Conservation (phyloP, 2,329 filamentous ascomycete genomes). For the Fusarium verticillioides region DNA sequence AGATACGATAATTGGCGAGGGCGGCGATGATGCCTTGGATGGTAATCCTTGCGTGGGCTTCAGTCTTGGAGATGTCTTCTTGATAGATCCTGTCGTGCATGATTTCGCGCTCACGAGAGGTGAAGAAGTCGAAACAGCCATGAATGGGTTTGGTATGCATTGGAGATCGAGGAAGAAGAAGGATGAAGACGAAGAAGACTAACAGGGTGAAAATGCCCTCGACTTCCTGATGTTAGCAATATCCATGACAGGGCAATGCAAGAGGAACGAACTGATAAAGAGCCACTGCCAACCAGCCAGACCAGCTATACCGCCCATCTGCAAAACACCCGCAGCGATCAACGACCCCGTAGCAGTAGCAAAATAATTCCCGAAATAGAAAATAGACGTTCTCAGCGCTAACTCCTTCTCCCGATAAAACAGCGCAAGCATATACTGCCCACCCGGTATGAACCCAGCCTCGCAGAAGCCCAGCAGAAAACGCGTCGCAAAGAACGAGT, state of each 20-base stretch:
- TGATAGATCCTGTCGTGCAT: slow-evolving; percentile 26
- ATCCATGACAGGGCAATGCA: fast-evolving
- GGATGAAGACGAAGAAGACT: slow-evolving; percentile 26
- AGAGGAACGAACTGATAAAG: slow-evolving; percentile 8
- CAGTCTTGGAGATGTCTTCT: slow-evolving; percentile 38
- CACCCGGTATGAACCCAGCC: slow-evolving; percentile 30
- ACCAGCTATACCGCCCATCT: slow-evolving; percentile 32
- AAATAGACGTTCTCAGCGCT: slow-evolving; percentile 22
- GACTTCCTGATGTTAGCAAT: background rate
- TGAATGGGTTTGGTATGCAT: slow-evolving; percentile 27
- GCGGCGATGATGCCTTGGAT: slow-evolving; percentile 1
- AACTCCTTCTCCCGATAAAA: slow-evolving; percentile 30
- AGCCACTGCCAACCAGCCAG: slow-evolving; percentile 38
- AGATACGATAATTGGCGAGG: slow-evolving; percentile 26
- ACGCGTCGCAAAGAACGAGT: slow-evolving; percentile 29
- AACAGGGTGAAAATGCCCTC: slow-evolving; percentile 36
- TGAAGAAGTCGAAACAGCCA: slow-evolving; percentile 33
- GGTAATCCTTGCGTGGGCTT: slow-evolving; percentile 18
- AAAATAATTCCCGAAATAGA: slow-evolving; percentile 40
- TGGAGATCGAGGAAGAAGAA: slow-evolving; percentile 32
- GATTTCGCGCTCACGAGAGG: slow-evolving; percentile 25
- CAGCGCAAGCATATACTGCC: slow-evolving; percentile 29
- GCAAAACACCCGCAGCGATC: slow-evolving; percentile 30
- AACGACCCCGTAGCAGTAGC: slow-evolving; percentile 29
- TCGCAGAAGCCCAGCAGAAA: slow-evolving; percentile 31